A percentile compares a stretch with the other conserved stretches of the same genome.
phyloP scores from a whole-genome alignment of 805 yeast species.

The Lachancea sp. region DNA sequence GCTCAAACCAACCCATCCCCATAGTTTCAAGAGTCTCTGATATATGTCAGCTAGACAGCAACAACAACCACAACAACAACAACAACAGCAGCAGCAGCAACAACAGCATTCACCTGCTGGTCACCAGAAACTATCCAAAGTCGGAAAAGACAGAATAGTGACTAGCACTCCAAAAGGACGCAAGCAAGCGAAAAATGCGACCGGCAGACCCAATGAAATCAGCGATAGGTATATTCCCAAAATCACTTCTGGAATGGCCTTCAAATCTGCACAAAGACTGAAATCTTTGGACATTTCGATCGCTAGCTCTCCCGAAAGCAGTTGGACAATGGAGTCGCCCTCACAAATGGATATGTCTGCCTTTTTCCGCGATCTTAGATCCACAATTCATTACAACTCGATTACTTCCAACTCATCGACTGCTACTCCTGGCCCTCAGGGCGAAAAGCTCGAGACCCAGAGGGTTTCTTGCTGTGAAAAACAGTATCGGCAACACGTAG shows the following conservation, averaged over 20 bases:
- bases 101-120: background rate
- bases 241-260: slow-evolving; percentile 26
- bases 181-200: background rate
- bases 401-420: slow-evolving; percentile 8
- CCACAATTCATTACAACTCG: slow-evolving; percentile 22
- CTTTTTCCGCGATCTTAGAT: slow-evolving; percentile 21
- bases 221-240: slow-evolving; percentile 39
- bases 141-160: background rate
- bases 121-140: background rate
- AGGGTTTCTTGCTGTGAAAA: slow-evolving; percentile 8
- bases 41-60: background rate
- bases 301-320: slow-evolving; percentile 9
- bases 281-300: slow-evolving; percentile 13
- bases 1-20: too few relatives aligned
- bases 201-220: slow-evolving; percentile 4
- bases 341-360: slow-evolving; percentile 29
- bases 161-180: slow-evolving; percentile 4
- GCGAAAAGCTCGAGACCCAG: background rate
- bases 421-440: background rate
- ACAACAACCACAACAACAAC: too few relatives aligned
- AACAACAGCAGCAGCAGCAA: background rate
- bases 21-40: too few relatives aligned
- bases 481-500: slow-evolving; percentile 37
- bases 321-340: slow-evolving; percentile 20
- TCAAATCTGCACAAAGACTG: slow-evolving; percentile 20